These are phyloP conservation scores for Limnanthes douglasii DNA, from an alignment of 345 rosid genomes.

Conservation along the genomic window DNA sequence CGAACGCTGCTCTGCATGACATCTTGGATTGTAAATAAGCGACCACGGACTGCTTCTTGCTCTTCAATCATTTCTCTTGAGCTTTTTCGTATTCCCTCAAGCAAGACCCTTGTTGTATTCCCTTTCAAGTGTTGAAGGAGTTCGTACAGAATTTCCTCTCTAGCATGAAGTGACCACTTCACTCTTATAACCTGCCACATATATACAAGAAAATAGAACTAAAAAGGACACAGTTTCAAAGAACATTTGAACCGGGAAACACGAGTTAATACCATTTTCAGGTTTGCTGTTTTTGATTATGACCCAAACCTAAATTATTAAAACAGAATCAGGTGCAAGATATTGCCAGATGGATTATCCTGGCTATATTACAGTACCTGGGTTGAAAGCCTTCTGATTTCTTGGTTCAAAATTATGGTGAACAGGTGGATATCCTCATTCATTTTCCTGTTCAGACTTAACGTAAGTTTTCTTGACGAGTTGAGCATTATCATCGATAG, in stretches of 20 bases:
- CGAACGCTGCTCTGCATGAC: conserved; percentile 57
- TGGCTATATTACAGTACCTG: conserved; percentile 34
- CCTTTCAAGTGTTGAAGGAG: conserved; percentile 49
- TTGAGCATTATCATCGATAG: no score
- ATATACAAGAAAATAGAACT: no score
- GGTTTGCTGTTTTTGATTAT: no score
- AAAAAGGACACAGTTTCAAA: no score
- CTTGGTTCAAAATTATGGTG: conserved; percentile 44
- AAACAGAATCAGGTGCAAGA: no score
- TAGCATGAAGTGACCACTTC: conserved; percentile 61
- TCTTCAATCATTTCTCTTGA: conserved; percentile 47
- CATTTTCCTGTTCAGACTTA: conserved; percentile 26
- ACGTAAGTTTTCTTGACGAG: background rate
- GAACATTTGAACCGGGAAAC: no score
- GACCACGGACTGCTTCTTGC: conserved; percentile 47
- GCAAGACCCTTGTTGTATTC: conserved; percentile 18
- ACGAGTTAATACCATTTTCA: no score
- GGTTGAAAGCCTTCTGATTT: conserved; percentile 42
- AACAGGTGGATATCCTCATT: conserved; percentile 39
- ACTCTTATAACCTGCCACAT: conserved; percentile 38
- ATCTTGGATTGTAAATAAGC: conserved; percentile 50
- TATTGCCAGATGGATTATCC: conserved; percentile 5
- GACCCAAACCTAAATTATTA: no score
- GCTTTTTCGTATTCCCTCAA: conserved; percentile 26
- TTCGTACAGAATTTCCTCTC: conserved; percentile 54